These are phyloP conservation scores for Penicillium angulare DNA, from an alignment of 495 filamentous ascomycete genomes.

Conservation along the genomic window DNA sequence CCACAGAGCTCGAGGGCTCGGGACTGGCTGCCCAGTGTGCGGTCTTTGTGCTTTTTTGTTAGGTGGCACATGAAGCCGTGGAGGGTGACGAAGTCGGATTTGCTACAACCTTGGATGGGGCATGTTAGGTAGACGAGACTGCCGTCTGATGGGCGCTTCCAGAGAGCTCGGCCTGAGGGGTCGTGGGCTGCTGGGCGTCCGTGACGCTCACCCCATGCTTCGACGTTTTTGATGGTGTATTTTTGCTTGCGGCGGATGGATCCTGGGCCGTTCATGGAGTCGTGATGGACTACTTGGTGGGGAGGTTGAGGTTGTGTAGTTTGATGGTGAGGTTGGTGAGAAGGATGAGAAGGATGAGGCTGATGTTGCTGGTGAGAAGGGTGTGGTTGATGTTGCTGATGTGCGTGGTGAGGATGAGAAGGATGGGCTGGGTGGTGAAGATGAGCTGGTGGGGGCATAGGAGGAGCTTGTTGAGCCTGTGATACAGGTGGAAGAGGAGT, in stretches of 20 bases:
- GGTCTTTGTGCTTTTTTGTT: constrained; percentile 52
- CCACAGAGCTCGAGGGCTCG: constrained; percentile 46
- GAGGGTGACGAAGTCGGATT: constrained; percentile 47
- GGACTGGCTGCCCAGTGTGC: constrained; percentile 46
- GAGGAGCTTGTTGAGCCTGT: constrained; percentile 22
- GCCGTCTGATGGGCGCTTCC: constrained; percentile 48
- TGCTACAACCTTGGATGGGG: constrained; percentile 42
- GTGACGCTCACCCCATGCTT: constrained; percentile 50
- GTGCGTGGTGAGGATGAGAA: constrained; percentile 9
- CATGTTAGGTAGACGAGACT: constrained; percentile 49
- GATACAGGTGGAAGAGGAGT: constrained; percentile 32
- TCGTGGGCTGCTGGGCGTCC: constrained; percentile 47
- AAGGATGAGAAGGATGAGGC: constrained; percentile 8
- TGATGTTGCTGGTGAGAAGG: constrained; percentile 11
- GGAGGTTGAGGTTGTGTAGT: constrained; percentile 17
- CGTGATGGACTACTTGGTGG: constrained; percentile 30
- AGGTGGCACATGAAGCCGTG: constrained; percentile 52
- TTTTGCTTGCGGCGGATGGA: constrained; percentile 48
- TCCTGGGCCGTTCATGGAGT: constrained; percentile 26
- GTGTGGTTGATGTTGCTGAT: constrained; percentile 3
- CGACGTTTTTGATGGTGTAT: constrained; percentile 52
- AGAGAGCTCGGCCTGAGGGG: constrained; percentile 42
- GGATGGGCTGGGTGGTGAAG: constrained; percentile 25
- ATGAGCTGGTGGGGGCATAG: constrained; percentile 22
- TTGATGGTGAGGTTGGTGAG: constrained; percentile 9